These are phyloP conservation scores for Phoenix roebelenii DNA, from an alignment of 176 grass and related monocot genomes.

Conservation along the genomic window DNA sequence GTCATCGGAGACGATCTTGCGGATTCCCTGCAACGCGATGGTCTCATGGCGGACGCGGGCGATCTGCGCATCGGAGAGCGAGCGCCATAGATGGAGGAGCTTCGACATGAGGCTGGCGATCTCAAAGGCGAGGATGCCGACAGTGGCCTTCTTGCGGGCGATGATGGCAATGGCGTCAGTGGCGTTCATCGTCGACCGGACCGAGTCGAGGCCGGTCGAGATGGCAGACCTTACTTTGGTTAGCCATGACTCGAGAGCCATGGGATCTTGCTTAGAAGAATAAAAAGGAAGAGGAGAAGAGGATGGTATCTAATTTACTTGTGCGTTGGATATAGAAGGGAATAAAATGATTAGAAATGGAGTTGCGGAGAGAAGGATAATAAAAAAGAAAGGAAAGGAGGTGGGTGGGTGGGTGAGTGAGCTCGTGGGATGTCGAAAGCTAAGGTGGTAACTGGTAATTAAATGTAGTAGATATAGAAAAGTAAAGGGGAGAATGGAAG, in stretches of 20 bases:
- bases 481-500: too few relatives aligned
- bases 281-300: slow-evolving; percentile 5
- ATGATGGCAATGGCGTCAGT: neutral
- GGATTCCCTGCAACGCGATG: slow-evolving; percentile 46
- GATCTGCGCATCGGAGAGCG: slow-evolving; percentile 43
- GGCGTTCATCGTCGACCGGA: neutral
- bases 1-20: slow-evolving; percentile 71
- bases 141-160: slow-evolving; percentile 4
- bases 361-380: too few relatives aligned
- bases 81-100: slow-evolving; percentile 56
- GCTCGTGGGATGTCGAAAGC: too few relatives aligned
- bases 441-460: too few relatives aligned
- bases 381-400: too few relatives aligned
- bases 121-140: slow-evolving; percentile 81
- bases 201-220: slow-evolving; percentile 21
- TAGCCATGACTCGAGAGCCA: slow-evolving; percentile 78
- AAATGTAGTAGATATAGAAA: too few relatives aligned
- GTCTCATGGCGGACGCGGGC: slow-evolving; percentile 37
- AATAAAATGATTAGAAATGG: too few relatives aligned
- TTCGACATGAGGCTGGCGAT: slow-evolving; percentile 61
- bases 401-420: too few relatives aligned
- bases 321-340: too few relatives aligned
- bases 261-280: slow-evolving; percentile 10
- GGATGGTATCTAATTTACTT: neutral
- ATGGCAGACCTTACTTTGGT: slow-evolving; percentile 58